Evolutionary conservation across 2,329 filamentous ascomycete genomes (phyloP).

Genomic region (Clarireedia homoeocarpa): DNA sequence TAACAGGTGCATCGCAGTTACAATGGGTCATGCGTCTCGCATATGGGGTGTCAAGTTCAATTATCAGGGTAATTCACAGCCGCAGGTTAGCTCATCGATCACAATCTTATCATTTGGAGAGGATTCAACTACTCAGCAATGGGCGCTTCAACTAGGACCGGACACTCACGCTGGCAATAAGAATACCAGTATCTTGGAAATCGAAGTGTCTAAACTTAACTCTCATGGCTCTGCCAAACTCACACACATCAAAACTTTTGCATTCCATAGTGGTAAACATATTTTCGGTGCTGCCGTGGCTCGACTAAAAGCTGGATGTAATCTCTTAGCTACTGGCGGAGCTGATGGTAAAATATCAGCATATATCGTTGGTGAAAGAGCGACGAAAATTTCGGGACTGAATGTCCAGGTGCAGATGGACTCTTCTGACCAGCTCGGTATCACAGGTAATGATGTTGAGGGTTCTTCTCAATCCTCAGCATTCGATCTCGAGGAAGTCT

Average conservation of each 20-base stretch:
- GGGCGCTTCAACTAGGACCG: constrained; percentile 35
- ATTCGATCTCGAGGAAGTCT: constrained; percentile 12
- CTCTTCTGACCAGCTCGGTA: too few species aligned
- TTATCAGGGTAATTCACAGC: constrained; percentile 3
- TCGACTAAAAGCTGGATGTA: background rate
- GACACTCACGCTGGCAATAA: background rate
- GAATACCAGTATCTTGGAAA: background rate
- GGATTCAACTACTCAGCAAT: constrained; percentile 69
- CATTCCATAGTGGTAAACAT: constrained; percentile 77
- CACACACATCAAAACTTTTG: constrained; percentile 45
- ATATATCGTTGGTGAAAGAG: constrained; percentile 8
- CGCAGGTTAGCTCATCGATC: constrained; percentile 26
- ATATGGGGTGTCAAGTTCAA: constrained; percentile 82
- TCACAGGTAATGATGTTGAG: background rate
- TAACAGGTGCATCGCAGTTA: constrained; percentile 53
- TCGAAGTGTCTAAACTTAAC: background rate
- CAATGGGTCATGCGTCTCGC: constrained; percentile 79
- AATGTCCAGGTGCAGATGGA: too few species aligned
- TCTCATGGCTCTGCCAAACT: constrained; percentile 30
- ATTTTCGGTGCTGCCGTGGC: constrained; percentile 68
- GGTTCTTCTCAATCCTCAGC: background rate
- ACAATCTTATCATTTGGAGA: constrained; percentile 74
- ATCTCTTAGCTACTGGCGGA: constrained; percentile 61
- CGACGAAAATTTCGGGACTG: background rate
- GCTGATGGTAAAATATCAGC: constrained; percentile 65